phyloP scores from a whole-genome alignment of 257 asterid species.

The Solanum raphanifolium region DNA sequence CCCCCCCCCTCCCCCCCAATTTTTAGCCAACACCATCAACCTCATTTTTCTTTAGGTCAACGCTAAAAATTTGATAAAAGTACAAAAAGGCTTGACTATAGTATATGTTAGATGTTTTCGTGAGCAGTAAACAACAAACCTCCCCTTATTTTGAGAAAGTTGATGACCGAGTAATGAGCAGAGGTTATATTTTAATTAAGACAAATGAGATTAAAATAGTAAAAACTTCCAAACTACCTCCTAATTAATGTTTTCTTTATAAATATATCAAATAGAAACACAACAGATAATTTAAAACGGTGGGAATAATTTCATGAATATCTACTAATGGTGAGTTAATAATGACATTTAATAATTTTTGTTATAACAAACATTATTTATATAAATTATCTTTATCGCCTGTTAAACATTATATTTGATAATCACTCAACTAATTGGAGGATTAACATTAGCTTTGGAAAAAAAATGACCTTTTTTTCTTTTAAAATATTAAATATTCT shows the following conservation, averaged over 20 bases:
- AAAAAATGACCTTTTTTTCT: not conserved
- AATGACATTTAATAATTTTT: not conserved
- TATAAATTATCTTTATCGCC: too few relatives aligned
- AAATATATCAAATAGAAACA: too few relatives aligned
- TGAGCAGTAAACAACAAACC: too few relatives aligned
- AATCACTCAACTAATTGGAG: not conserved
- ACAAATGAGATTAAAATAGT: not conserved
- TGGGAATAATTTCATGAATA: not conserved
- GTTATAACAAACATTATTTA: too few relatives aligned
- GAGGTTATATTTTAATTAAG: not conserved
- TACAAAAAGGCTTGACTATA: too few relatives aligned
- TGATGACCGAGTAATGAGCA: too few relatives aligned
- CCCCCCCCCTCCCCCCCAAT: too few relatives aligned
- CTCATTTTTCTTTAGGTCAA: too few relatives aligned
- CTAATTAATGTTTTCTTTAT: not conserved
- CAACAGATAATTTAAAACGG: not conserved
- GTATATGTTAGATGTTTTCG: too few relatives aligned
- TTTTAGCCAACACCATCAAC: too few relatives aligned
- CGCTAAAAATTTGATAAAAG: too few relatives aligned
- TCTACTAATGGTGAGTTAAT: not conserved
- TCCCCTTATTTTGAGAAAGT: too few relatives aligned
- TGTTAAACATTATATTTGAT: not conserved
- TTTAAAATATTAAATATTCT: not conserved
- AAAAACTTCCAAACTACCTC: not conserved
- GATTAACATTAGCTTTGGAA: not conserved